Base-by-base conservation (phyloP, 2,329 filamentous ascomycete genomes). In the Balansia obtecta region DNA sequence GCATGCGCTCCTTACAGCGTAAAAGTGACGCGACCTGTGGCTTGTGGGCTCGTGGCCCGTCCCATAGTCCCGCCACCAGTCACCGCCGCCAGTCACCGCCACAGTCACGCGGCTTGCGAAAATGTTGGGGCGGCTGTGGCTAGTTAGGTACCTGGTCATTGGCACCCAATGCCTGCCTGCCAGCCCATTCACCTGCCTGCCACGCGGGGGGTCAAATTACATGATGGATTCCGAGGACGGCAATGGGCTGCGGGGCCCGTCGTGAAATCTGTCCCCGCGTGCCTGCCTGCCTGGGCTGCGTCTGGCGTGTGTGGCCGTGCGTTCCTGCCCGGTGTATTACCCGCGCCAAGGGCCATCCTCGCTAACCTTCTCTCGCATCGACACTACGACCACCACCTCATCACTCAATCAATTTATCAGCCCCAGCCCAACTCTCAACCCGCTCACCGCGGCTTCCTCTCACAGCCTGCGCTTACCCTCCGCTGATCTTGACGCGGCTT, bases 371-470 rank as follows among this genome's bases (percentile, higher is more conserved):
- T 43, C 50, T 48, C 50, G 40, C 45, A 50, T 48, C 44, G 48
- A 32, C 51, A 22, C 39, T 48, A 30, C 15, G 15, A 15, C 32
- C 34, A 15, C 32, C 34, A 37, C 34, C 34, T 12, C 34, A 27
- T 27, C 27, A 27, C 27, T 27, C 27, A 15, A 15, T 15, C 15
- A 27, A 27, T 50, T 22, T 22, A 22, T 22, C 20, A 22, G 20
- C 20, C 20, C 20, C 40, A 22, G 33, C 48, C 48, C 41, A 46
- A 52, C 50, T 37, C 48, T 43, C 41, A 46, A 52, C 50, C 34
- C 45, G 27, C 18, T 41, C 37, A 38, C 38, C 40, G 47, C 34
- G 34, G 44, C 32, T 40, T 44, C 22, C n/a, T 4, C 7, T 30
- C 34, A 41, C 27, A 30, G 18, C 50, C 40, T 33, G 39, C 46